Evolutionary conservation across 768 basidiomycete genomes (phyloP).

Genomic region (Termitomyces sp.): DNA sequence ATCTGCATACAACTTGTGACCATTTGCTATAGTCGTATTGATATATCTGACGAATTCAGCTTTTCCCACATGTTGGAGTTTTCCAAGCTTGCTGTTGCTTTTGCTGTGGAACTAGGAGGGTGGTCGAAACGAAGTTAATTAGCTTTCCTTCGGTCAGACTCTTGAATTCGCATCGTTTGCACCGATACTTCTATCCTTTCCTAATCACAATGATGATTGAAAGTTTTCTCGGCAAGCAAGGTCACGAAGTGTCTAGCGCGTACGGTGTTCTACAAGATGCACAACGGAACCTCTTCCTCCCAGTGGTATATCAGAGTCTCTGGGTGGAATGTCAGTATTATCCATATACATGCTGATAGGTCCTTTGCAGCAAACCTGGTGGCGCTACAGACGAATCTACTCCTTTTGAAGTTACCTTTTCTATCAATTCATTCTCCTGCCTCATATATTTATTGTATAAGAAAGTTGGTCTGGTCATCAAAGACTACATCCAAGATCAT

Average conservation of each 20-base stretch:
- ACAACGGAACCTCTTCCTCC: background rate
- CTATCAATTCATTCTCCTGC: background rate
- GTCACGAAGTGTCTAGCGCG: background rate
- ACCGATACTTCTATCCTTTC: background rate
- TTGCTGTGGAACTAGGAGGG: constrained; percentile 73
- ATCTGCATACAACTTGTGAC: constrained; percentile 15
- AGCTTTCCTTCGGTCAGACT: background rate
- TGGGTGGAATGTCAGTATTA: background rate
- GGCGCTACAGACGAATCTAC: background rate
- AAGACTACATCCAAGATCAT: background rate
- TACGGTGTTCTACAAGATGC: background rate
- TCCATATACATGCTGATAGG: background rate
- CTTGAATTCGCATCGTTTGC: too few species aligned
- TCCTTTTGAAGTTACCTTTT: too few species aligned
- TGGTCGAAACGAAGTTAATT: constrained; percentile 12
- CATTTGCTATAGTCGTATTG: constrained; percentile 58
- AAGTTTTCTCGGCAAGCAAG: background rate
- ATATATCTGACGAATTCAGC: constrained; percentile 85
- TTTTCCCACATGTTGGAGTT: constrained; percentile 90
- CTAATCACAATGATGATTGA: background rate
- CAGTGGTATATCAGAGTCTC: background rate
- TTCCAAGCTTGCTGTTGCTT: constrained; percentile 79
- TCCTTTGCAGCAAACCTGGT: background rate
- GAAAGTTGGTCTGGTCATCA: too few species aligned
- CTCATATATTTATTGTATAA: too few species aligned